Conservation (phyloP, 2,329 filamentous ascomycete genomes). For the Neurospora sp. region DNA sequence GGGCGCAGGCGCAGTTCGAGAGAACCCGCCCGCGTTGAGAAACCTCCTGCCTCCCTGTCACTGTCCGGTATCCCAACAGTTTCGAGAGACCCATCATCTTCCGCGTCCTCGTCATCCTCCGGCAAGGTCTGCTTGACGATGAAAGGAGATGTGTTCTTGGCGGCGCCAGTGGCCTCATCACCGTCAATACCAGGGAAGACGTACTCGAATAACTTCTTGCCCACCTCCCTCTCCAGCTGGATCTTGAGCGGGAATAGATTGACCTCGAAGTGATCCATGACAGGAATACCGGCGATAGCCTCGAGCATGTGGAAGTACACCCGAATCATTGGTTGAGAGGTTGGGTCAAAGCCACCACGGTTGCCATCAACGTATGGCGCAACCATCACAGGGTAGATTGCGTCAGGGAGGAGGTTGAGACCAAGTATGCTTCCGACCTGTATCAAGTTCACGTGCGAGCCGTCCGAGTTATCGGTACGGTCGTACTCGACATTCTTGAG, state of each 20-base stretch:
- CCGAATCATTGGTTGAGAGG: conserved; percentile 72
- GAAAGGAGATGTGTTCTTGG: conserved; percentile 53
- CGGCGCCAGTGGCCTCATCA: conserved; percentile 28
- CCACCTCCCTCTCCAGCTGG: conserved; percentile 85
- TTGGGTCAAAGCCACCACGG: conserved; percentile 40
- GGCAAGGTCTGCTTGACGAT: conserved; percentile 35
- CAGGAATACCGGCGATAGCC: conserved; percentile 92
- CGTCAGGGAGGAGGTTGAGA: conserved; percentile 80
- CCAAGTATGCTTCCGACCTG: conserved; percentile 83
- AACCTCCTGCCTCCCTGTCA: conserved; percentile 34
- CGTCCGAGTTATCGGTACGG: conserved; percentile 92
- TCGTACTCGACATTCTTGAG: conserved; percentile 86
- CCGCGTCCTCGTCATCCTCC: conserved; percentile 38
- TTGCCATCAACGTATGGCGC: conserved; percentile 72
- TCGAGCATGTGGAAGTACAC: conserved; percentile 99
- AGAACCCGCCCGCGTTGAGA: conserved; percentile 57
- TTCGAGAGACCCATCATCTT: conserved; percentile 31
- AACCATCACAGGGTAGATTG: conserved; percentile 93
- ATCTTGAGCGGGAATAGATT: conserved; percentile 88
- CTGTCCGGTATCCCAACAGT: conserved; percentile 31
- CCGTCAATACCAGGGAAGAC: conserved; percentile 79
- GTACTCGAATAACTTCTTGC: conserved; percentile 91
- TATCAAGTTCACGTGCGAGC: conserved; percentile 87
- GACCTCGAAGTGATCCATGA: conserved; percentile 95
- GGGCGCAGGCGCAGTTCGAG: conserved; percentile 76